A percentile compares a stretch with the other conserved stretches of the same genome.
Evolutionary conservation across 345 rosid species (phyloP).

Genomic region (Pelargonium nanum): DNA sequence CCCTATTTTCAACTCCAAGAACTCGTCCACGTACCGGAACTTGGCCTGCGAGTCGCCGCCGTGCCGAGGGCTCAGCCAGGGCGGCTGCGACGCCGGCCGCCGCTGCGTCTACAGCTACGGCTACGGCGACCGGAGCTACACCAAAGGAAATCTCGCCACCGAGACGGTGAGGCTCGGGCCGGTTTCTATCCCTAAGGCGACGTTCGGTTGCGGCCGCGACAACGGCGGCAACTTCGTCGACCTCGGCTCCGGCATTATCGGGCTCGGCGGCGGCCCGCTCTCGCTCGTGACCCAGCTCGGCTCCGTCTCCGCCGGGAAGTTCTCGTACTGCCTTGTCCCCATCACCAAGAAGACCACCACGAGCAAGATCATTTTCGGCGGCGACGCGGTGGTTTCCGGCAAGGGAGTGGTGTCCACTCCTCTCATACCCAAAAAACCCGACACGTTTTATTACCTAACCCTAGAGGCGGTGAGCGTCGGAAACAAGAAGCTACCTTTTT

Average conservation of each 20-base stretch:
- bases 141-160: conserved; percentile 32
- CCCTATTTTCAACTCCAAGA: conserved; percentile 35
- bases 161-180: conserved; percentile 23
- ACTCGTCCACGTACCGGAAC: conserved; percentile 32
- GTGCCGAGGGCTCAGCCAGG: conserved; percentile 18
- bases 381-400: conserved; percentile 12
- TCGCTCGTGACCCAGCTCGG: conserved; percentile 42
- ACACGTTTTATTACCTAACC: conserved; percentile 37
- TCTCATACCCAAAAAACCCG: conserved; percentile 18
- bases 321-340: conserved; percentile 54
- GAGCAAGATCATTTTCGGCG: conserved; percentile 43
- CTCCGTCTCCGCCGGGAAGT: conserved; percentile 22
- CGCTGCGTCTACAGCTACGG: conserved; percentile 35
- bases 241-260: conserved; percentile 46
- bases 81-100: conserved; percentile 12
- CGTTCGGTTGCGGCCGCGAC: conserved; percentile 46
- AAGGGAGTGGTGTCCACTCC: conserved; percentile 27
- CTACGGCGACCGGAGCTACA: conserved; percentile 34
- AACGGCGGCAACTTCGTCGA: conserved; percentile 36
- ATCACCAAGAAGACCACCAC: conserved; percentile 11
- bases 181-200: conserved; percentile 13
- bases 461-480: conserved; percentile 54
- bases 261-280: conserved; percentile 49
- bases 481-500: conserved; percentile 24
- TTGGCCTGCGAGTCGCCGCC: conserved; percentile 24